These are phyloP conservation scores for Phoenix dactylifera DNA, from an alignment of 176 grass and related monocot species.

Conservation along the genomic window DNA sequence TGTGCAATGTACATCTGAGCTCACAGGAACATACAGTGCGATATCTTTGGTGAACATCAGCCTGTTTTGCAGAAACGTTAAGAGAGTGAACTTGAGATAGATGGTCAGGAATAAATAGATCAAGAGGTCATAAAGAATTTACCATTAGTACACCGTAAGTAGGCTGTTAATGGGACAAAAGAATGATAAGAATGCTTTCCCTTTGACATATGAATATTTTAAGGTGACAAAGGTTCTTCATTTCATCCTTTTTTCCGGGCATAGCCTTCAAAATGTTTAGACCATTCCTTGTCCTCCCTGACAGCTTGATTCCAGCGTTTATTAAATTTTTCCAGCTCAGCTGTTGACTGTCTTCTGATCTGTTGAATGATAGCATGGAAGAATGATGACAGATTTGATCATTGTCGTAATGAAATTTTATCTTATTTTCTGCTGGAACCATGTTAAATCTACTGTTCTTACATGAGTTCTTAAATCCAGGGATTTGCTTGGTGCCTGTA, in stretches of 20 bases:
- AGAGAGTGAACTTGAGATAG: too few relatives aligned
- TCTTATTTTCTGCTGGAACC: not conserved
- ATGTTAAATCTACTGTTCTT: slow-evolving; percentile 14
- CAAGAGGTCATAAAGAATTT: too few relatives aligned
- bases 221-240: not conserved
- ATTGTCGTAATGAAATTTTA: not conserved
- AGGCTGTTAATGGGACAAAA: too few relatives aligned
- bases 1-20: too few relatives aligned
- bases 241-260: slow-evolving; percentile 4
- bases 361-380: slow-evolving; percentile 12
- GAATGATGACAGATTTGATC: not conserved
- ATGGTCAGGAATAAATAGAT: too few relatives aligned
- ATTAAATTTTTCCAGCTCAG: slow-evolving; percentile 77
- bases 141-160: too few relatives aligned
- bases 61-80: too few relatives aligned
- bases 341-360: slow-evolving; percentile 90
- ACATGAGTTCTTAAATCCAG: slow-evolving; percentile 82
- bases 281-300: slow-evolving; percentile 69
- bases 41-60: too few relatives aligned
- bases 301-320: slow-evolving; percentile 81
- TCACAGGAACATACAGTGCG: too few relatives aligned
- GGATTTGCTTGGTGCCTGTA: slow-evolving; percentile 50
- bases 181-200: too few relatives aligned
- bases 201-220: too few relatives aligned
- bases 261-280: slow-evolving; percentile 42